Base-by-base conservation (phyloP, 1,284 basidiomycete genomes). In the Cutaneotrichosporon cutaneum region DNA sequence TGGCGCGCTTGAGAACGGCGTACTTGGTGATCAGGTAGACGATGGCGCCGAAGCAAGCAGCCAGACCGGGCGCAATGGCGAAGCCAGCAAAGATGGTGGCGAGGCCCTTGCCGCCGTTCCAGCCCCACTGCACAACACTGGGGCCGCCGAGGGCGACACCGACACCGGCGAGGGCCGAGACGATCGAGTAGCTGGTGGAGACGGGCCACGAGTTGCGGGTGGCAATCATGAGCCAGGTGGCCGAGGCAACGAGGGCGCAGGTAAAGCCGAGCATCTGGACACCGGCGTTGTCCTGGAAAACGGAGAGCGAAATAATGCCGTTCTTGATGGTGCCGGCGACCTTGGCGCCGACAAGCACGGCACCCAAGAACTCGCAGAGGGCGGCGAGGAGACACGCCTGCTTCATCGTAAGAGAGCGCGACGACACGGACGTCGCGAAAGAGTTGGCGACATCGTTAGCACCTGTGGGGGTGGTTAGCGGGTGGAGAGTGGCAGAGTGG, bases 321-420 rank as follows among this genome's bases (percentile, higher is more conserved):
- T 82, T 82, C 68, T 82, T 82, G 76, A 83, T 81, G 4, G 82
- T 82, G 33, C 77, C 74, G 4, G 78, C 64, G 8, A 80, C 79
- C 53, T 80, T 77, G 24, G 79, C 76, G n/a, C 81, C 82, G 24
- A 79, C 81, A 0, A 79, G 70, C 5, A 82, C 77, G 0, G 80
- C 81, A 24, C 77, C 77, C 2, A 81, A 62, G 66, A 82, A 82
- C 59, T 83, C 82, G 61, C 77, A 80, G 24, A 82, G 56, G 2
- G 73, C 77, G 0, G 82, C 83, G 1, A 76, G 74, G 5, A 80
- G 10, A 33, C 70, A 65, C 0, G 82, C 83, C 69, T 82, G 82
- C 27, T 70, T 64, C 68, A 83, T 69, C 1, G 81, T 80, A 35
- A 84, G 69, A 13, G 80, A 81, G 51, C 77, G 76, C n/a, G 80